phyloP scores from a whole-genome alignment of 1,284 basidiomycete genomes.

The Irpex sp. region DNA sequence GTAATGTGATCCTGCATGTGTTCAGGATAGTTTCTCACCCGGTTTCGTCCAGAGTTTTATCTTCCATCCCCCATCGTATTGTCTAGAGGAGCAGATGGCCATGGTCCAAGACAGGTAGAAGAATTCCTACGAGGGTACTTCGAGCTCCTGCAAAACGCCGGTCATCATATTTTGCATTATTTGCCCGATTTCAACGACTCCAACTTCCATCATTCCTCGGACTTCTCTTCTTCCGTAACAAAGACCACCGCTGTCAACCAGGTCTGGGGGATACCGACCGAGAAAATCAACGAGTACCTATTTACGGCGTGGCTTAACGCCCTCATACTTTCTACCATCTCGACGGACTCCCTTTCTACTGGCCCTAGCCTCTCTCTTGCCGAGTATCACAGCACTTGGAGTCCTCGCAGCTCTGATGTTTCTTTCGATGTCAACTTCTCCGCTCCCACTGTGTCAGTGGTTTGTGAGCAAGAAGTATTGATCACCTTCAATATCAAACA shows the following conservation, averaged over 20 bases:
- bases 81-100: no score
- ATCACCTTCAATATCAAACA: conserved; percentile 34
- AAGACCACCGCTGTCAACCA: conserved; percentile 21
- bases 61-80: no score
- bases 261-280: conserved; percentile 32
- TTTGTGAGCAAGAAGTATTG: conserved; percentile 40
- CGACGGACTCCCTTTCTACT: conserved; percentile 15
- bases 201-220: conserved; percentile 24
- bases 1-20: no score
- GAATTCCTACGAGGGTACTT: conserved; percentile 28
- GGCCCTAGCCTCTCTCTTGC: conserved; percentile 29
- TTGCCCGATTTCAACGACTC: conserved; percentile 38
- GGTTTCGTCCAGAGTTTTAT: no score
- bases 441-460: conserved; percentile 33
- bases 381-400: conserved; percentile 31
- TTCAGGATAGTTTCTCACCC: no score
- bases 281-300: conserved; percentile 40
- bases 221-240: conserved; percentile 29
- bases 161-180: conserved; percentile 37
- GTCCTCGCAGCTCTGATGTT: conserved; percentile 16
- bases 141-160: conserved; percentile 33
- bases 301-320: conserved; percentile 39
- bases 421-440: conserved; percentile 36
- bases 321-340: conserved; percentile 27
- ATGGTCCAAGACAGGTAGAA: not conserved